Conservation (phyloP, 306 rosid genomes). For the Casuarina cunninghamiana region DNA sequence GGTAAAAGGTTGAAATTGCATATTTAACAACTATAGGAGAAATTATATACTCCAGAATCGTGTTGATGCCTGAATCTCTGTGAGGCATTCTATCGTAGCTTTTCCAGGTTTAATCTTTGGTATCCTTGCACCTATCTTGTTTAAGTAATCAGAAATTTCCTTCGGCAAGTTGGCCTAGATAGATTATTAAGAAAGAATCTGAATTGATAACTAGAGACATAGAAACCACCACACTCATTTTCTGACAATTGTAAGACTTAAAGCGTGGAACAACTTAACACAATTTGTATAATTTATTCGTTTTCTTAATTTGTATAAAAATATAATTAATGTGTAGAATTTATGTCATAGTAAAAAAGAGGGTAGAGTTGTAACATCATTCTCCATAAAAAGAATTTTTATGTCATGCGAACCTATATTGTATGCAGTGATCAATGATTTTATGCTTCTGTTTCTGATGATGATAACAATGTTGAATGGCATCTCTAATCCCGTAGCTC, state of each 20-base stretch:
- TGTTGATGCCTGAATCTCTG: constrained; percentile 96
- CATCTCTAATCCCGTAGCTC: not conserved
- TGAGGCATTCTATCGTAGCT: constrained; percentile 90
- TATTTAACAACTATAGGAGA: constrained; percentile 9
- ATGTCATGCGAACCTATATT: not conserved
- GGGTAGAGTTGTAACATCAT: not conserved
- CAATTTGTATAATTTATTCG: not conserved
- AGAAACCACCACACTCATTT: constrained; percentile 2
- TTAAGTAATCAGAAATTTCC: constrained; percentile 97
- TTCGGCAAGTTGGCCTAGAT: constrained; percentile 95
- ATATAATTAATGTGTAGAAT: not conserved
- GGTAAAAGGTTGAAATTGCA: constrained; percentile 19
- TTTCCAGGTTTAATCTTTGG: constrained; percentile 94
- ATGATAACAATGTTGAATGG: constrained; percentile 2
- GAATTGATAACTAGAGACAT: not conserved
- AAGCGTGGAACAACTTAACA: not conserved
- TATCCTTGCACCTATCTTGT: constrained; percentile 98
- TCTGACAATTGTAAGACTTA: not conserved
- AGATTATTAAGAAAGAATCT: constrained; percentile 18
- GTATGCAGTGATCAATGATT: not conserved
- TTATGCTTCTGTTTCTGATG: not conserved
- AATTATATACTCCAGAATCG: constrained; percentile 86
- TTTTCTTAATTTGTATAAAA: not conserved
- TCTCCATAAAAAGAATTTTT: constrained; percentile 4
- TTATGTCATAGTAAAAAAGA: not conserved